These are phyloP conservation scores for Chondrus crispus DNA, from an alignment of 23 red algal species.

Conservation along the genomic window DNA sequence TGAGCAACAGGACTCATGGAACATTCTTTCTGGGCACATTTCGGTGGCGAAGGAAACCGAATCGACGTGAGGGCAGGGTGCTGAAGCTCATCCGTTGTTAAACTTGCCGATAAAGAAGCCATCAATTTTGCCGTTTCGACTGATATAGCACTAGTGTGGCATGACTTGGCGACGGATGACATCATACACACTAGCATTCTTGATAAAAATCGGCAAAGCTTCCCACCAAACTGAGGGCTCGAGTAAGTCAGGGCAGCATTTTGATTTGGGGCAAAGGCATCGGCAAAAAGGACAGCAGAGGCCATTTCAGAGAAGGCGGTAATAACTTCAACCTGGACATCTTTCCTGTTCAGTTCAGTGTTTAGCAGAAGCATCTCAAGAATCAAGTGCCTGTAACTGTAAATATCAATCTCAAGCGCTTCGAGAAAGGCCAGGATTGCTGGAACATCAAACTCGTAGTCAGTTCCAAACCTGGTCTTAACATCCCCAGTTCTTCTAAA, in stretches of 20 bases:
- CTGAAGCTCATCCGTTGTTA: constrained; percentile 42
- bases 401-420: background rate
- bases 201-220: constrained; percentile 56
- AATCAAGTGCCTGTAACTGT: background rate
- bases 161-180: background rate
- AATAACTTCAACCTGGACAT: constrained; percentile 46
- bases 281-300: constrained; percentile 11
- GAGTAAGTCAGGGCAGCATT: constrained; percentile 22
- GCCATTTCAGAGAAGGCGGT: constrained; percentile 39
- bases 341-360: constrained; percentile 10
- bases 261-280: constrained; percentile 13
- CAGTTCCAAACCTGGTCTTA: constrained; percentile 35
- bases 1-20: constrained; percentile 9
- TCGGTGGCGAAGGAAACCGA: background rate
- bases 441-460: constrained; percentile 49
- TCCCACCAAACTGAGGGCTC: constrained; percentile 62
- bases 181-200: constrained; percentile 8
- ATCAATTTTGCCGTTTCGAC: constrained; percentile 42
- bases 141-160: constrained; percentile 20
- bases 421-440: constrained; percentile 24
- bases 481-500: constrained; percentile 33
- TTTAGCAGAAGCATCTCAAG: constrained; percentile 37
- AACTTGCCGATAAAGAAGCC: constrained; percentile 28
- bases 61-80: constrained; percentile 6
- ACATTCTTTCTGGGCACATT: constrained; percentile 4